Base-by-base conservation (phyloP, 768 basidiomycete genomes). In the Lactifluus hygrophoroides region DNA sequence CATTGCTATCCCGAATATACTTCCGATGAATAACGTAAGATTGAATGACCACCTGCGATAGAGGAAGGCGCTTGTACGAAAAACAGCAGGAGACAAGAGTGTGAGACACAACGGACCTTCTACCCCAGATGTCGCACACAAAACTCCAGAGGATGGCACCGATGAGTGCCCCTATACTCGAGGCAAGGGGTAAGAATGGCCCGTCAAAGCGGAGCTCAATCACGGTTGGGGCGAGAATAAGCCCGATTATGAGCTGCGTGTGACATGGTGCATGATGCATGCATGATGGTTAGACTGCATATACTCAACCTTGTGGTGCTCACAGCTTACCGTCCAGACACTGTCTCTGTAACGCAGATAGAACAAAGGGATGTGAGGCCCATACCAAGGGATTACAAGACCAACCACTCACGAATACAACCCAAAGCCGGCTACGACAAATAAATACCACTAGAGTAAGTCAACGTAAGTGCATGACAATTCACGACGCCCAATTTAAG, bases 361-460 rank as follows among this genome's bases (percentile, higher is more conserved):
- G 5, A 48, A 45, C 9, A 45, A 6, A 45, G n/a, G n/a, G 16
- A 9, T 35, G 43, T 42, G 50, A 51, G 13, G 50, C 40, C 51
- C 44, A 11, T 13, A 46, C 16, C 27, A 25, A 17, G 16, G 30
- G 10, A 19, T 16, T 8, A 44, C 34, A 11, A 13, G 17, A 40
- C 48, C 21, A 53, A 23, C 13, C 17, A 75, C 84, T 69, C 68
- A 86, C 85, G 84, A 80, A 58, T 87, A 77, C 86, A 85, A 88
- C 50, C 86, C 86, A 70, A 88, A 86, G 2, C 85, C 86, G 17
- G 84, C 77, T 27, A 86, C 83, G 51, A 80, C 55, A 67, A 88
- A 87, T 35, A 88, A 67, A 57, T 73, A 71, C 74, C 81, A 85
- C 84, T 52, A 19, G 48, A 19, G 21, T 28, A 32, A 32, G n/a